Evolutionary conservation across 352 stramenopile genomes (phyloP), one percentile per base, ranked within the genome.

Genomic region (Phytophthora kernoviae): DNA sequence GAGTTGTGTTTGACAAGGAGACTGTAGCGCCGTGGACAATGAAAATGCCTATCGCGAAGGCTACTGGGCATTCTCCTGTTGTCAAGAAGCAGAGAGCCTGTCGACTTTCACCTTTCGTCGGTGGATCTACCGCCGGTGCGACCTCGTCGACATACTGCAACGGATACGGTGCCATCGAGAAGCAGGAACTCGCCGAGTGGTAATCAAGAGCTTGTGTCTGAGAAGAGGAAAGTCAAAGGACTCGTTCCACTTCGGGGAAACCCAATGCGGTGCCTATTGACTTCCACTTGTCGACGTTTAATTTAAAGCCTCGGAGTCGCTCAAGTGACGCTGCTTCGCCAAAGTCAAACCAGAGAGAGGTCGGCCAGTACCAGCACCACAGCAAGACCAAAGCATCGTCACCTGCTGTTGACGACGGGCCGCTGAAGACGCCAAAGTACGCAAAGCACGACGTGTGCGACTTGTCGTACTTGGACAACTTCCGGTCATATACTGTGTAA

Each of bases 281-380:
- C 41, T 75, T 75, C 48, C 62, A 71, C 27, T 37, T 75, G 40
- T 75, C 66, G 18, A 74, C 37, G 33, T 74, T 74, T 30, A 32
- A 70, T 30, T 50, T 71, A 22, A 70, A 51, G 47, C 44, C 56
- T 15, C 55, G 24, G 26, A 43, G 43, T 53, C 50, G 42, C 7
- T 58, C 17, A 24, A 33, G 27, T 1, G 47, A 62, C 7, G 21
- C 34, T 10, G 42, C 48, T 48, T 30, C 24, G 6, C 24, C 42
- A 2, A 18, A 62, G 26, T 54, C 36, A n/a, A 59, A 60, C 24
- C 39, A 42, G 0, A n/a, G 14, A 14, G 20, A 55, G 14, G n/a
- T 11, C 40, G 10, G 21, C 15, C 24, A 20, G 12, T 39, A 43
- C 10, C n/a, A 63, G 9, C 51, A 24, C 55, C 32, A n/a, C 14